Evolutionary conservation across 805 yeast genomes (phyloP), one percentile per base, ranked within the genome.

Genomic region (Starmerella etchellsii): DNA sequence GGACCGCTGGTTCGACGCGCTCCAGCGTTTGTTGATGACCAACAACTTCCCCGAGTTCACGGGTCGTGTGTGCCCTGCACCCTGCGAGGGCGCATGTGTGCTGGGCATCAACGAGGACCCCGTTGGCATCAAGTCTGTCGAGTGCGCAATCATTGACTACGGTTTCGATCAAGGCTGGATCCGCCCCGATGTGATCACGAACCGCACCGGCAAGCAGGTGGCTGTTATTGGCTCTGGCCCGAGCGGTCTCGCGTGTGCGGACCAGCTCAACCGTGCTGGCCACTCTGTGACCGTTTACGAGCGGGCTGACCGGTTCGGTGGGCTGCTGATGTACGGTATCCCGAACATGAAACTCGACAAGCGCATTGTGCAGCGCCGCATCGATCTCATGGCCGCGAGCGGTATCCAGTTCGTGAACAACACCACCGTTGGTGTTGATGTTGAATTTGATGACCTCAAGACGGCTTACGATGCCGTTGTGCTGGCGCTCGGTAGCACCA

Each of bases 1-100:
- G 62, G 88, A 84, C 63, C 76, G 88, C 59, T 88, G 97, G 97
- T 76, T 69, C 56, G 87, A 84, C 54, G 98, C 98, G 16, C 70
- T 85, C 55, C 88, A 85, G 60, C 73, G 95, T 54, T 71, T 88
- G 60, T 65, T 82, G 59, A 88, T 85, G 87, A 91, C 98, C 46
- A 88, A 88, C 68, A 88, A 91, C 66, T 88, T 91, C 81, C 97
- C 97, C 19, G 97, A 91, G 66, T 88, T 91, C 58, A 88, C 97
- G 45, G 95, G 96, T 46, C 77, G 96, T 65, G 88, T 88, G 49
- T 88, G 98, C 66, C 98, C 98, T 19, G 97, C 97, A 46, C 98
- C 98, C 49, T 88, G 98, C 68, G 94, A 87, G 63, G 96, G 96
- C 54, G 95, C 97, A 2, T 81, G 93, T 65, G 88, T 84, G 26